Conservation (phyloP, 768 basidiomycete species). For the Psilocybe tampanensis region DNA sequence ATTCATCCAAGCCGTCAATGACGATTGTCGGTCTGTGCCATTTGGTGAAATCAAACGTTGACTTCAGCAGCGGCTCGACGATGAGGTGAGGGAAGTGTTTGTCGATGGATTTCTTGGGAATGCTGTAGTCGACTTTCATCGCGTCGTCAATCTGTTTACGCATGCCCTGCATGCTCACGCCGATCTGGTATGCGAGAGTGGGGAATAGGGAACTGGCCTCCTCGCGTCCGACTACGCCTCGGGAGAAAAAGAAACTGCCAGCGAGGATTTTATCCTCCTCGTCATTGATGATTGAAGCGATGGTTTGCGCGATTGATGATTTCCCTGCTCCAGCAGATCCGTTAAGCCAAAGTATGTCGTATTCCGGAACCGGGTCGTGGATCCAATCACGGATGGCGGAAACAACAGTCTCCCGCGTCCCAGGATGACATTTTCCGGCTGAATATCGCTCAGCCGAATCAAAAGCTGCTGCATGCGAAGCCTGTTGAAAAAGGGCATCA, state of each 20-base stretch:
- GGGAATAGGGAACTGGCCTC: background rate
- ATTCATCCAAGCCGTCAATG: background rate
- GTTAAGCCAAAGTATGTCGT: background rate
- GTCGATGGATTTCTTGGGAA: background rate
- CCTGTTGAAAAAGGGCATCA: too few relatives aligned
- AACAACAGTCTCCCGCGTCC: background rate
- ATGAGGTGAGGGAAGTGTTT: background rate
- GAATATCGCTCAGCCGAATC: background rate
- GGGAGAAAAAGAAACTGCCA: background rate
- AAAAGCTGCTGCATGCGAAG: too few relatives aligned
- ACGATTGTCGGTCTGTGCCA: background rate
- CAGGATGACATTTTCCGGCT: background rate
- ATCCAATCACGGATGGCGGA: background rate
- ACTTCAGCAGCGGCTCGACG: background rate
- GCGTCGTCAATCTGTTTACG: background rate
- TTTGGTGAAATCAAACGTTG: background rate
- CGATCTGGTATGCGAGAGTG: slow-evolving; percentile 1
- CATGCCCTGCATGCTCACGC: background rate
- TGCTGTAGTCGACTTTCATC: background rate
- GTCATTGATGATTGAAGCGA: background rate
- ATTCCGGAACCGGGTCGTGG: background rate
- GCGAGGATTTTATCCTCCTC: background rate
- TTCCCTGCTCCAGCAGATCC: background rate
- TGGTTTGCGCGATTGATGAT: background rate
- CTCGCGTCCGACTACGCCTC: background rate